Evolutionary conservation across 345 rosid genomes (phyloP), one percentile per base, ranked within the genome.

Genomic region (Euclidium syriacum): DNA sequence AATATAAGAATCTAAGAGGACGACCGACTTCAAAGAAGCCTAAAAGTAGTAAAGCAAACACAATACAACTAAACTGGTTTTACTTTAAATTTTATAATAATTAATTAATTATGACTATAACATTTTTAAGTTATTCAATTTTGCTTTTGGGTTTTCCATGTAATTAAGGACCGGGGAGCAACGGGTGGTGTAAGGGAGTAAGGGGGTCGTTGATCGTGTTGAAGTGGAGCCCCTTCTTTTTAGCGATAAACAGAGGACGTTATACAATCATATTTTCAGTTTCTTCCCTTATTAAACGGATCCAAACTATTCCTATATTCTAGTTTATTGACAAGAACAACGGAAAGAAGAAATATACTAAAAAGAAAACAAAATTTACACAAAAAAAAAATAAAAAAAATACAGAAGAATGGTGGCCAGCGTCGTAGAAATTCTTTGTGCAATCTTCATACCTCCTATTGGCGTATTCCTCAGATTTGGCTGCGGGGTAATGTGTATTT

Each of bases 381-480:
- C 4, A 5, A 54, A 23, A 46, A 10, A 24, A 14, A 33, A 10
- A 14, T 3, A 20, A 22, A n/a, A 4, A 4, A 19, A 2, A 47
- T 10, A 44, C 10, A 78, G 70, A 76, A 58, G 7, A 59, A 48
- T 18, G 41, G 62, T 70, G 74, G 44, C 30, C 17, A 54, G 9
- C 10, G 54, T 70, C 51, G 0, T 62, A 62, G 95, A 89, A 65
- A 78, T 86, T 55, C 30, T 89, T 32, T 54, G 75, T 73, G 95
- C 96, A 18, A 41, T 89, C 67, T 8, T 89, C 64, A 33, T 89
- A 74, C 96, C 96, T 38, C 96, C 96, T 54, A 79, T 89, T 1
- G 96, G 95, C 3, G 96, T 89, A 65, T 89, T 84, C 79, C 81
- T 86, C 72, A 86, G 78, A 77, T 84, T 3, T 57, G 87, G 87